Base-by-base conservation (phyloP, 495 filamentous ascomycete genomes). In the Penicillium ucsense region DNA sequence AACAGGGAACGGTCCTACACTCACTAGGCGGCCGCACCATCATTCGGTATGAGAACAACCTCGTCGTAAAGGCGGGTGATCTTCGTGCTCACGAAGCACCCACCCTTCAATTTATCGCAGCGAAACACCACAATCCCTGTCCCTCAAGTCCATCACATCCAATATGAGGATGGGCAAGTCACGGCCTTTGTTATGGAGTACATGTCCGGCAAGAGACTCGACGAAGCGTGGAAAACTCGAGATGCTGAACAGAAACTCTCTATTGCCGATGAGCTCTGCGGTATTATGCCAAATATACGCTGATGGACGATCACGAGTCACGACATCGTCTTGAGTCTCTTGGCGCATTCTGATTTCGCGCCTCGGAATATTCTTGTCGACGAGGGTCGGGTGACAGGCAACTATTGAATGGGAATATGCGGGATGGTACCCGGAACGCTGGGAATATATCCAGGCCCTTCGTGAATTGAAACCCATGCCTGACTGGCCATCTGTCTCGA, bases 41-140 rank as follows among this genome's bases (percentile, higher is more conserved):
- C 38, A 45, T 54, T 36, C 35, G 52, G 50, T 12, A 34, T 4
- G 34, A 11, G 5, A 35, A 46, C 4, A 12, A 49, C 47, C 51
- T 54, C 9, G 46, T 54, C 9, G 39, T 46, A 30, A 46, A 49
- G 9, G 31, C 43, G 31, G 48, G 48, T 38, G 20, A 37, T 42
- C 8, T 51, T 28, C 48, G 43, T 5, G 20, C 43, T 33, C 48
- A 51, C 37, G 48, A 51, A 48, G 43, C 44, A 6, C 40, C 11
- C 41, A 52, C 40, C 5, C 51, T 63, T 30, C 35, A 32, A 0
- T 61, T 64, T 38, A 59, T 67, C 33, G 47, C 50, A 7, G 28
- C 39, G 20, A 31, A 58, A 59, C 8, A 67, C 60, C 0, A 60
- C 54, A n/a, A 65, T 64, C 10, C 64, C 56, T 31, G 54, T 63